Evolutionary conservation across 768 basidiomycete genomes (phyloP), one percentile per base, ranked within the genome.

Genomic region (Boletellus ananiceps): DNA sequence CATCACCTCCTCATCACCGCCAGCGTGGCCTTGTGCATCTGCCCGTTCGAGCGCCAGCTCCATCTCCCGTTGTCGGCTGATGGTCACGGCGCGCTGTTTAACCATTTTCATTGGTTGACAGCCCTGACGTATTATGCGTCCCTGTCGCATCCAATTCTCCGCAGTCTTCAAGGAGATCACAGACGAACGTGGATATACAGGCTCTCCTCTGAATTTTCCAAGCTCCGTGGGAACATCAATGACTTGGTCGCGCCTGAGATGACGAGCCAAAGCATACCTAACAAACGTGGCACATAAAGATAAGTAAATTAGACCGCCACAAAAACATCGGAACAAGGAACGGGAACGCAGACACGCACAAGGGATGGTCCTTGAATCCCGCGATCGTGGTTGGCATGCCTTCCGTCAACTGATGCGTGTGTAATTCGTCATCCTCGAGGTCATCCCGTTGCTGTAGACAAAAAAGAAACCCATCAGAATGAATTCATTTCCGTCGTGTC

Each of bases 281-380:
- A 38, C 53, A 25, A 49, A 33, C 16, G 18, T 29, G 35, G 40
- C 34, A 9, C n/a, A 51, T 41, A 18, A 57, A 29, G 21, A 44
- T 44, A 37, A 48, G 40, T 40, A 21, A 32, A 33, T 31, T 2
- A 54, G 8, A 29, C 18, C 19, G 40, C 46, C 29, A 27, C 32
- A 16, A 25, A 50, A 56, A 49, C 56, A 34, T 14, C 84, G 29
- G 29, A 29, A 44, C 60, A 37, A 12, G 41, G 44, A 52, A 44
- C 31, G 33, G 39, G 12, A 37, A 42, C 2, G 23, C 15, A 21
- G 43, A 16, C 29, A 57, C 60, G 51, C 19, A 95, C 86, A 95
- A 63, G 5, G 94, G 93, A 69, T 99, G 96, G 60, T 91, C 86
- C 66, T 98, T 97, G 80, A 98, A 98, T 2, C 93, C 96, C 25